phyloP scores from a whole-genome alignment of 2,329 filamentous ascomycete genomes.

The Fusarium begoniae region DNA sequence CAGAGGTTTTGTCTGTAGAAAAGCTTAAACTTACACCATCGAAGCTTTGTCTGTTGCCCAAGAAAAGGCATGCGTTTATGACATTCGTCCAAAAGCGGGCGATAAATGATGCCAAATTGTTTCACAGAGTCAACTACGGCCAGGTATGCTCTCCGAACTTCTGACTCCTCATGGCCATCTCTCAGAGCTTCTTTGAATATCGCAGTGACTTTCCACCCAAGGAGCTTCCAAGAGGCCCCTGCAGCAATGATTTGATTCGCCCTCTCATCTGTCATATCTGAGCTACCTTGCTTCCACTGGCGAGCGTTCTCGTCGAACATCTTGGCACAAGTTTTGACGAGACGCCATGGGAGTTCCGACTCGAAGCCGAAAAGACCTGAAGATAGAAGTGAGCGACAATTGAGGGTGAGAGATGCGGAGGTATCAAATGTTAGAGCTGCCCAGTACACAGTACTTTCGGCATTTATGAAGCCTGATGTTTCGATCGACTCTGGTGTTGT shows the following conservation, averaged over 20 bases:
- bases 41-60: constrained; percentile 43
- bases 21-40: constrained; percentile 39
- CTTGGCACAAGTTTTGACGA: constrained; percentile 42
- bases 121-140: constrained; percentile 41
- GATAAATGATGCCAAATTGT: constrained; percentile 43
- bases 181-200: constrained; percentile 47
- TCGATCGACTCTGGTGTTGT: constrained; percentile 42
- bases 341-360: constrained; percentile 43
- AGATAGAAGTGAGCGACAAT: constrained; percentile 50
- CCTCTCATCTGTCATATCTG: constrained; percentile 45
- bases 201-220: constrained; percentile 46
- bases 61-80: constrained; percentile 46
- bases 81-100: constrained; percentile 43
- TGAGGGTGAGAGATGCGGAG: constrained; percentile 52
- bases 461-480: constrained; percentile 47
- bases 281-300: constrained; percentile 38
- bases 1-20: neutral
- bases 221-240: constrained; percentile 43
- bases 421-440: constrained; percentile 54
- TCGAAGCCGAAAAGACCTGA: constrained; percentile 50
- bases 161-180: constrained; percentile 45
- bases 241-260: constrained; percentile 46
- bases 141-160: constrained; percentile 41
- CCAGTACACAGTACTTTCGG: constrained; percentile 54
- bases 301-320: constrained; percentile 43